Percentiles rank a stretch among this genome's conserved stretches.
These are phyloP conservation scores for Diophrys appendiculata DNA, from an alignment of 73 alveolate species.

Conservation along the genomic window DNA sequence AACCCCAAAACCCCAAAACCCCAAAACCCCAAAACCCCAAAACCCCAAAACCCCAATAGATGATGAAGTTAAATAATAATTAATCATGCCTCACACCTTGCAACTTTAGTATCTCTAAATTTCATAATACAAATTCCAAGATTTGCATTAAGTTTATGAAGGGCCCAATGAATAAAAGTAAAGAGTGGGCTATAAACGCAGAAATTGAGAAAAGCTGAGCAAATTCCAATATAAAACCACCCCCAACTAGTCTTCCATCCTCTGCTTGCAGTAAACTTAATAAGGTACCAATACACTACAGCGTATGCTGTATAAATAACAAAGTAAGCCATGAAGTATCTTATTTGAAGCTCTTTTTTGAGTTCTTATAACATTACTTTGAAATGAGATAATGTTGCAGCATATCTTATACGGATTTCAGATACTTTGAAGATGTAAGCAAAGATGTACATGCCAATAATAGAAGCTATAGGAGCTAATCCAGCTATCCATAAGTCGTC, in stretches of 20 bases:
- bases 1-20: too few species aligned
- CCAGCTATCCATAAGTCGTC: constrained; percentile 51
- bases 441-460: constrained; percentile 41
- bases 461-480: constrained; percentile 40
- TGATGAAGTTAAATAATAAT: too few species aligned
- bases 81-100: not conserved
- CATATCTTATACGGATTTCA: not conserved
- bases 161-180: not conserved
- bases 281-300: constrained; percentile 49
- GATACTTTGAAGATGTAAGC: constrained; percentile 30
- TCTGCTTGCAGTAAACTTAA: constrained; percentile 35
- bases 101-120: not conserved
- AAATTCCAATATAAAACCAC: constrained; percentile 59
- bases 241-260: constrained; percentile 71
- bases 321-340: constrained; percentile 59
- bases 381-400: not conserved
- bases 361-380: constrained; percentile 16
- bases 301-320: constrained; percentile 29
- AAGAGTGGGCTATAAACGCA: constrained; percentile 23
- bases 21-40: too few species aligned
- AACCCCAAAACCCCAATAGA: too few species aligned
- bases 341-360: constrained; percentile 38
- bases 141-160: not conserved
- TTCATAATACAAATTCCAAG: not conserved
- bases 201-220: constrained; percentile 44